Conservation (phyloP, 208 protist species). For the Porcisia deanei region DNA sequence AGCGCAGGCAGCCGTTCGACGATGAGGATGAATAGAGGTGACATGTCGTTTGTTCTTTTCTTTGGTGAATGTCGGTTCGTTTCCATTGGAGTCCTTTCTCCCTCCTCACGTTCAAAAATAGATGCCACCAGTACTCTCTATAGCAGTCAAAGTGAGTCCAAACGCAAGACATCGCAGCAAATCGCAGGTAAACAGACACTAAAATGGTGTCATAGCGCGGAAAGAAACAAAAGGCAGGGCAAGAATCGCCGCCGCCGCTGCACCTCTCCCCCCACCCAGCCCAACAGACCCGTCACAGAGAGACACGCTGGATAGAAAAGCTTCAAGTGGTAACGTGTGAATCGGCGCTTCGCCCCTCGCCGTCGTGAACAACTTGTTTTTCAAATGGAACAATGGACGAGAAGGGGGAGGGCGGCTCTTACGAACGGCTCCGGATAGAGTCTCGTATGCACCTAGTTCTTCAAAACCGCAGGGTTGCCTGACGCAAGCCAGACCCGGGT, state of each 20-base stretch:
- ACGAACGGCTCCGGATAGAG: no score
- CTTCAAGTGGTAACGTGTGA: no score
- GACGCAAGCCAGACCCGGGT: slow-evolving; percentile 24
- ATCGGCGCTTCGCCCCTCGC: background rate
- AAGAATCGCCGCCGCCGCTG: background rate
- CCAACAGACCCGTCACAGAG: background rate
- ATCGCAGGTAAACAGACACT: no score
- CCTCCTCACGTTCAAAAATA: background rate
- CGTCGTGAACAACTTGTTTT: no score
- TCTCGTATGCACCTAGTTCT: background rate
- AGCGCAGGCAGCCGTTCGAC: background rate
- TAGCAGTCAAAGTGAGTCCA: background rate
- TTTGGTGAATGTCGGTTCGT: no score
- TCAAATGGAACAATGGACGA: no score
- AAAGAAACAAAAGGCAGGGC: background rate
- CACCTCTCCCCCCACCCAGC: no score
- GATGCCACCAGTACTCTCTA: background rate
- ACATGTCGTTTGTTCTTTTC: background rate
- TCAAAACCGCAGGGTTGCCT: slow-evolving; percentile 46
- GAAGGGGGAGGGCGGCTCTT: no score
- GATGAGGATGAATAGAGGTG: background rate
- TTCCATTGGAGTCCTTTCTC: no score
- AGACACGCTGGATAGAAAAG: background rate
- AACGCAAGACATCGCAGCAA: background rate
- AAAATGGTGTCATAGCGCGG: background rate